A percentile compares a stretch with the other conserved stretches of the same genome.
Evolutionary conservation across 257 asterid species (phyloP).

Genomic region (Gynochthodes officinalis): DNA sequence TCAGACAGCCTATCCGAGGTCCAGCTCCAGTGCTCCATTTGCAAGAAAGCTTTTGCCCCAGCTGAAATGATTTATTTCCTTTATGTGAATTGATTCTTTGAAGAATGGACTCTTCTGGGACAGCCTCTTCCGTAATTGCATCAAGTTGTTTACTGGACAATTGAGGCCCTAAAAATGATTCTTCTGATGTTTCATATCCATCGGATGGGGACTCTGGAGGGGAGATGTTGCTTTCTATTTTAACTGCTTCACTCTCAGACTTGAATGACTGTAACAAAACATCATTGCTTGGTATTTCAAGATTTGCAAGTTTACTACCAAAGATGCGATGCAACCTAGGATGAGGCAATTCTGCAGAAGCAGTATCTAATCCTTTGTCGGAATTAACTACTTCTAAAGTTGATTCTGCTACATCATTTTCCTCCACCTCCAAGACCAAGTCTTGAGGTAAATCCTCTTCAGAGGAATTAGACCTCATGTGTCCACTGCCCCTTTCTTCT

Average conservation of each 20-base stretch:
- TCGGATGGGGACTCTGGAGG: conserved; percentile 38
- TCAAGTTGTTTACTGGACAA: conserved; percentile 16
- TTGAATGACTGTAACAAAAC: conserved; percentile 38
- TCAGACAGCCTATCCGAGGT: conserved; percentile 74
- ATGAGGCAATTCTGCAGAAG: conserved; percentile 22
- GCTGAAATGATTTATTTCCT: conserved; percentile 53
- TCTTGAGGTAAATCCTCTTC: conserved; percentile 55
- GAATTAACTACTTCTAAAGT: conserved; percentile 24
- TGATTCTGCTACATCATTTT: conserved; percentile 21
- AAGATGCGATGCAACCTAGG: conserved; percentile 24
- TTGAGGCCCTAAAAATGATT: conserved; percentile 15
- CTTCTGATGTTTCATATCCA: conserved; percentile 35
- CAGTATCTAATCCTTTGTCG: conserved; percentile 20
- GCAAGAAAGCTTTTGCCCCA: conserved; percentile 69
- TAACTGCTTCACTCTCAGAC: conserved; percentile 23
- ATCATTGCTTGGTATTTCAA: conserved; percentile 58
- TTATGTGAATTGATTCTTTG: conserved; percentile 64
- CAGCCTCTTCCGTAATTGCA: conserved; percentile 32
- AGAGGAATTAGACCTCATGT: conserved; percentile 54
- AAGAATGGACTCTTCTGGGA: conserved; percentile 50
- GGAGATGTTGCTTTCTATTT: conserved; percentile 18
- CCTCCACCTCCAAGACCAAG: conserved; percentile 34
- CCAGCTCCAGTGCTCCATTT: conserved; percentile 97
- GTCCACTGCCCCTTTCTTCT: conserved; percentile 37
- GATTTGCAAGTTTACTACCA: conserved; percentile 34